Base-by-base conservation (phyloP, 164 flowering plant species). In the Umbellularia californica region DNA sequence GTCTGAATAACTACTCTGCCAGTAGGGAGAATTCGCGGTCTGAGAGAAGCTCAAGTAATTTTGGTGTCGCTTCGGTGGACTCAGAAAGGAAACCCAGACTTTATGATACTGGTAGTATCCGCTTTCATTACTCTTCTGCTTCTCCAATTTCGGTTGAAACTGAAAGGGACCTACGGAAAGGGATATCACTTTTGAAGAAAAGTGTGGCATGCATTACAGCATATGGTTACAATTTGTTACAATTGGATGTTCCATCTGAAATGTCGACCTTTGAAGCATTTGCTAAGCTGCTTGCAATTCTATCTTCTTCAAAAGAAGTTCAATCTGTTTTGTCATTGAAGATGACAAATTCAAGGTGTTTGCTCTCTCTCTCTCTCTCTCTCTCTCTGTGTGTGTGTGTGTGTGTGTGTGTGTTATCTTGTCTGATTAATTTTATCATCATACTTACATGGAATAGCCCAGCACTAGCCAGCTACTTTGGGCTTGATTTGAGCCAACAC, bases 181-280 rank as follows among this genome's bases (percentile, higher is more conserved):
- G 99, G 70, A 96, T 96, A 72, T 86, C 95, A 67, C 97, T 94
- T 80, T 86, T 96, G 64, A 94, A 96, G 88, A 94, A 89, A 82
- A 96, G 98, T 86, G 97, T 96, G 73, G 97, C 99, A 50, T 92
- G 97, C 84, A 74, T 94, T 70, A 92, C 98, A 23, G 88, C 97
- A 24, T 96, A 91, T 77, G 88, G 94, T 74, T 92, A 90, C 77
- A 91, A 90, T 78, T 85, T 92, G 15, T 84, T 96, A 52, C 82
- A 88, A 73, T 77, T 91, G 52, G 98, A 96, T 74, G 82, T 88
- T 72, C 97, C 97, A 65, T 70, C 89, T 58, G 97, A 90, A 64
- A 82, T 91, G 70, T 88, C 98, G 60, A 96, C 99, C 23, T 94
- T 94, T 86, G 98, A 92, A 83, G 97, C 98, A 72, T 92, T 92